Percentiles rank a stretch among this genome's conserved stretches.
These are phyloP conservation scores for Cymbopogon citratus DNA, from an alignment of 176 grass and related monocot genomes.

Conservation along the genomic window DNA sequence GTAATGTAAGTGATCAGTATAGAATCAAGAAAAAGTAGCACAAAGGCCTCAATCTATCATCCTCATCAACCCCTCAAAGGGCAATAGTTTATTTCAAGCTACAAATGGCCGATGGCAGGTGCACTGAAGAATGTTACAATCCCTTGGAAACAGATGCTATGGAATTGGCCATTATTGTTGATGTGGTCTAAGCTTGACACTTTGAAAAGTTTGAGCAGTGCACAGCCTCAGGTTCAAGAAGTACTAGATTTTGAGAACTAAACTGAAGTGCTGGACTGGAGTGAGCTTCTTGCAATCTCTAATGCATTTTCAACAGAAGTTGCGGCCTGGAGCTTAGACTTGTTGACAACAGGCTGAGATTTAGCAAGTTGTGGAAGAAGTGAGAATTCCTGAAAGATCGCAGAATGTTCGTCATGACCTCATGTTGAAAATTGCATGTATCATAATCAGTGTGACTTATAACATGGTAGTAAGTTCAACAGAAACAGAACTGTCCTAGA, in stretches of 20 bases:
- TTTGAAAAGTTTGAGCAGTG: neutral
- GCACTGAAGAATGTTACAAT: conserved; percentile 12
- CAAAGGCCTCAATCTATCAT: neutral
- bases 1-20: neutral
- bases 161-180: conserved; percentile 7
- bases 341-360: conserved; percentile 71
- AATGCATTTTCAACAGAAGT: conserved; percentile 72
- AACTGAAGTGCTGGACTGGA: neutral
- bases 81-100: conserved; percentile 24
- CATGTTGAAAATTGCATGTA: neutral
- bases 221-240: neutral
- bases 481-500: neutral
- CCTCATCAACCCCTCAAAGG: conserved; percentile 28
- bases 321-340: conserved; percentile 62
- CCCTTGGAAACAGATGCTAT: neutral
- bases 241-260: conserved; percentile 1
- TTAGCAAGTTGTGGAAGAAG: conserved; percentile 66
- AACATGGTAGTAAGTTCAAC: neutral
- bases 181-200: neutral
- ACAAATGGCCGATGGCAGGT: conserved; percentile 4
- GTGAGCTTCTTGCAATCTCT: conserved; percentile 59
- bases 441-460: neutral
- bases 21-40: neutral
- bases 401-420: conserved; percentile 7
- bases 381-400: conserved; percentile 65